Evolutionary conservation across 495 filamentous ascomycete genomes (phyloP).

Genomic region (Trichodelitschia bisporula): DNA sequence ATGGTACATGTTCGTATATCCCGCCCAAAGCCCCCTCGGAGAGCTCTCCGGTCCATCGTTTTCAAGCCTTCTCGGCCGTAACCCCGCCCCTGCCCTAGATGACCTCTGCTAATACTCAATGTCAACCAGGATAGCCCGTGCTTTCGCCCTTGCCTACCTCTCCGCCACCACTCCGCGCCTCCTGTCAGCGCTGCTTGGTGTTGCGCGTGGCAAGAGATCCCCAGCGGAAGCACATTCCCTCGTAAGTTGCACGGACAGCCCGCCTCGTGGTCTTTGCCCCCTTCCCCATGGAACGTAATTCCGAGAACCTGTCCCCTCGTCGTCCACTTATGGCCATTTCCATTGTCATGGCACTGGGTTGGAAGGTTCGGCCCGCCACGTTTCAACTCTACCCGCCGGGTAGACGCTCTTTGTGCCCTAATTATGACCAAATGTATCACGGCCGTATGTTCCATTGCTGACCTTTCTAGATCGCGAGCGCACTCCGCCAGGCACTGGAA

Average conservation of each 20-base stretch:
- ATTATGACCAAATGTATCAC: background rate
- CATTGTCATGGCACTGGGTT: no score
- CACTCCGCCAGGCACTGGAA: slow-evolving; percentile 12
- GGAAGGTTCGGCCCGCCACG: background rate
- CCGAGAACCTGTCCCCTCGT: background rate
- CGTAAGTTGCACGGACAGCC: background rate
- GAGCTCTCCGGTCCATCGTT: no score
- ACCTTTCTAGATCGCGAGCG: slow-evolving; percentile 3
- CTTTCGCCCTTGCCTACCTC: slow-evolving; percentile 52
- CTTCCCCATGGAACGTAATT: background rate
- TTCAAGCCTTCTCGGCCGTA: no score
- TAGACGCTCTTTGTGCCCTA: background rate
- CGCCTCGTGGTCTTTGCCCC: background rate
- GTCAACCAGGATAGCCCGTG: slow-evolving; percentile 33
- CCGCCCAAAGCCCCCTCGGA: no score
- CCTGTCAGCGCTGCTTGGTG: slow-evolving; percentile 20
- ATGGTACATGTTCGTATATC: no score
- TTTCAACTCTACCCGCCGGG: background rate
- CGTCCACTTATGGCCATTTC: no score
- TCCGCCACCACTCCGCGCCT: slow-evolving; percentile 39
- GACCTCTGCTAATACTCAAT: no score
- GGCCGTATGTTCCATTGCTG: background rate
- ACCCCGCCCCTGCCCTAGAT: no score
- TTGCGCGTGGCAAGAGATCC: background rate
- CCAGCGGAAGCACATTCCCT: background rate